Evolutionary conservation across 1,284 basidiomycete genomes (phyloP).

Genomic region (Marasmius sp.): DNA sequence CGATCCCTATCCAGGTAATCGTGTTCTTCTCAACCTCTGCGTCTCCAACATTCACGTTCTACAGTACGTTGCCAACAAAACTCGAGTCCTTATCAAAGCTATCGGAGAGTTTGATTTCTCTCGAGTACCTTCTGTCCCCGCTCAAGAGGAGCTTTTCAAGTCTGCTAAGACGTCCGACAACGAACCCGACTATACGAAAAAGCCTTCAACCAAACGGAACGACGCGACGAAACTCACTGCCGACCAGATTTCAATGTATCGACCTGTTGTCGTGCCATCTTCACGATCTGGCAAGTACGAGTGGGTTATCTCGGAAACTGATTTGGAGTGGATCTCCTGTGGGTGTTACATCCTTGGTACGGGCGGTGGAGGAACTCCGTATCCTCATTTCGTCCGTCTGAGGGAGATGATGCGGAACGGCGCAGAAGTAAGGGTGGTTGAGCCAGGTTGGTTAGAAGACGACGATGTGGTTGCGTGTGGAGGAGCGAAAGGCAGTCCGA

Average conservation of each 20-base stretch:
- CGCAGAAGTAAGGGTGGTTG: slow-evolving; percentile 39
- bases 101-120: slow-evolving; percentile 44
- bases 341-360: slow-evolving; percentile 55
- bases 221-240: slow-evolving; percentile 9
- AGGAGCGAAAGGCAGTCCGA: slow-evolving; percentile 35
- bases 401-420: slow-evolving; percentile 49
- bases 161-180: not conserved
- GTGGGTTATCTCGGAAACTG: slow-evolving; percentile 40
- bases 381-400: slow-evolving; percentile 45
- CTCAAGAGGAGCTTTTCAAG: not conserved
- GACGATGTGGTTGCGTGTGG: slow-evolving; percentile 32
- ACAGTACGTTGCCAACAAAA: slow-evolving; percentile 46
- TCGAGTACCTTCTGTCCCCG: slow-evolving; percentile 1
- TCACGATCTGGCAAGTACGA: slow-evolving; percentile 20
- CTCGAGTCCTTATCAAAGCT: slow-evolving; percentile 53
- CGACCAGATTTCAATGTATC: slow-evolving; percentile 29
- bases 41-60: not conserved
- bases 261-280: slow-evolving; percentile 26
- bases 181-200: not conserved
- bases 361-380: slow-evolving; percentile 53
- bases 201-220: not conserved
- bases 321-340: slow-evolving; percentile 51
- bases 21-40: not conserved
- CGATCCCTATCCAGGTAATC: slow-evolving; percentile 28
- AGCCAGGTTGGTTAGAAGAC: slow-evolving; percentile 18